Base-by-base conservation (phyloP, 345 rosid genomes). In the Eucalyptus microcorys region DNA sequence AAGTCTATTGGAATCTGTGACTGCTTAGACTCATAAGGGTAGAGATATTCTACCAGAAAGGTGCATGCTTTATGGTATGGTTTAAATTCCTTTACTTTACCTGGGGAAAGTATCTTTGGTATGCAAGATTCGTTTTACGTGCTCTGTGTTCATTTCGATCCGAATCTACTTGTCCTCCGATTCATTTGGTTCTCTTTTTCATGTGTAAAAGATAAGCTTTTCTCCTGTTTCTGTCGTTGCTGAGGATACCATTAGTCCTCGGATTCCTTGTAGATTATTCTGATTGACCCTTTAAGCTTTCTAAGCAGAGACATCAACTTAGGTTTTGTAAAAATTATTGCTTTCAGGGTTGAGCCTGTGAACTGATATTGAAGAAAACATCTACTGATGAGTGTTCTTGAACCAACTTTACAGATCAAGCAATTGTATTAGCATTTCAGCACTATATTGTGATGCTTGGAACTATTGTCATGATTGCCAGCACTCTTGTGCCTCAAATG, bases 391-490 rank as follows among this genome's bases (percentile, higher is more conserved):
- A 8, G 49, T 61, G 68, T 26, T 40, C 50, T 37, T 66, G 84
- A 81, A 87, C 84, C 59, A 79, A 88, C 87, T 92, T 90, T 76
- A 88, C 99, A 97, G 99, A 93, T 90, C 95, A 95, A 93, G 91
- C 96, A 13, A 86, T 91, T 89, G 88, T 97, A 22, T 88, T 98
- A 87, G 99, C 98, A 90, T 98, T 98, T 92, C 97, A 98, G 87
- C 99, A 97, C 94, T 97, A 96, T 91, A 93, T 97, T 40, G 98
- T 98, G 91, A 92, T 94, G 96, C 98, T 98, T 43, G 99, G 99
- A 89, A 96, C 99, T 88, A 91, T 94, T 32, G 98, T 98, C 34
- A 89, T 96, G 68, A 92, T 97, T 88, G 93, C 96, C 89, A 94
- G 88, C 91, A 89, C 80, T 85, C 94, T 98, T 59, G 99, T 98